Conservation (phyloP, 768 basidiomycete species). For the Tricholoma sp. region DNA sequence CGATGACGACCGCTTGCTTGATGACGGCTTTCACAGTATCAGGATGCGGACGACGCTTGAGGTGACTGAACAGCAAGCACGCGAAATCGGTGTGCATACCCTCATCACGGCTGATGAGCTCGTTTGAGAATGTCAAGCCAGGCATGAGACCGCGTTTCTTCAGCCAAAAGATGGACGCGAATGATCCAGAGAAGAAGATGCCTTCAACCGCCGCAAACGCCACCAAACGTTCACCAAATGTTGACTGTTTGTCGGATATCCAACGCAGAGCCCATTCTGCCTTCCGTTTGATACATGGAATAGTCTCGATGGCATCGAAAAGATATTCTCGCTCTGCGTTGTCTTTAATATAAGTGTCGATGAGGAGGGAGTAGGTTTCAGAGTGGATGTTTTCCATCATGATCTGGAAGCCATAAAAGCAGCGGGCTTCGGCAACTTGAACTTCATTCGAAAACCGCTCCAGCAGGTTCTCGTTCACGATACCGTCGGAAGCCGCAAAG, state of each 20-base stretch:
- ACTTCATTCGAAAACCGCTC: constrained; percentile 94
- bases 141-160: constrained; percentile 98
- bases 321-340: constrained; percentile 69
- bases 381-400: constrained; percentile 99
- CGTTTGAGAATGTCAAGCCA: constrained; percentile 95
- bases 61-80: constrained; percentile 83
- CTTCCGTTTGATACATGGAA: constrained; percentile 89
- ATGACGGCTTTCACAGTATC: constrained; percentile 69
- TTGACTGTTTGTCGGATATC: constrained; percentile 78
- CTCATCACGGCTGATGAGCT: constrained; percentile 93
- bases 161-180: constrained; percentile 94
- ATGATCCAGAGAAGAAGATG: constrained; percentile 94
- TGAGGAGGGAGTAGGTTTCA: constrained; percentile 93
- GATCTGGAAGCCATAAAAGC: constrained; percentile 97
- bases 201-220: constrained; percentile 98
- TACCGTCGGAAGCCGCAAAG: constrained; percentile 94
- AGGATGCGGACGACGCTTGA: constrained; percentile 79
- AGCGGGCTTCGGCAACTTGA: constrained; percentile 88
- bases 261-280: constrained; percentile 94
- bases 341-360: constrained; percentile 93
- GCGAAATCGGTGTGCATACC: constrained; percentile 98
- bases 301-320: constrained; percentile 91
- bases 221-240: constrained; percentile 85
- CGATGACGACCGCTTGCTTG: constrained; percentile 77
- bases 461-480: constrained; percentile 93